These are phyloP conservation scores for Claviceps monticola DNA, from an alignment of 2,329 filamentous ascomycete species.

Conservation along the genomic window DNA sequence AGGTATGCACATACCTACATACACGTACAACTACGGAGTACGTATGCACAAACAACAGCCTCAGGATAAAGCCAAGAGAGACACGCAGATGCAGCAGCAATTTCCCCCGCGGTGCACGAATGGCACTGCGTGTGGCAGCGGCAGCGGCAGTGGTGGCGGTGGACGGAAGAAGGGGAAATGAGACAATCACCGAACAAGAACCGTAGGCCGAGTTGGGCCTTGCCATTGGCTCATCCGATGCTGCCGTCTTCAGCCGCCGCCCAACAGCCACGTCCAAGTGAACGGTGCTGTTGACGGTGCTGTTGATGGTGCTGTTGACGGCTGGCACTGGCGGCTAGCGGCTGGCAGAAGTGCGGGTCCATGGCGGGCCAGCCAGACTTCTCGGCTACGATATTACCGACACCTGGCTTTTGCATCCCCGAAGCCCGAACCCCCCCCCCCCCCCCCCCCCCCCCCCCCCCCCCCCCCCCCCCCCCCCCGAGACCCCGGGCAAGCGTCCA, in stretches of 20 bases:
- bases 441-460: neutral
- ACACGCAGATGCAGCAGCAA: neutral
- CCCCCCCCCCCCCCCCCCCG: neutral
- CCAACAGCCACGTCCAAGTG: slow-evolving; percentile 1
- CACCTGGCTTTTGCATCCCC: neutral
- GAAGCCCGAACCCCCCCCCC: neutral
- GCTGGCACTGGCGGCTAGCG: neutral
- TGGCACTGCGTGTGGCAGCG: neutral
- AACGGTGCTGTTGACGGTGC: neutral
- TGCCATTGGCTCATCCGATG: slow-evolving; percentile 1
- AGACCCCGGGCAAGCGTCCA: neutral
- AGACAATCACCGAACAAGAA: neutral
- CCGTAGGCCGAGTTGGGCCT: neutral
- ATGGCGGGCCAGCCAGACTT: neutral
- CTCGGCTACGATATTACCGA: neutral
- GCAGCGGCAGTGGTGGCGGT: neutral
- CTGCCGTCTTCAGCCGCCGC: slow-evolving; percentile 1
- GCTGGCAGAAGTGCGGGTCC: neutral
- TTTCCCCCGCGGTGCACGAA: neutral
- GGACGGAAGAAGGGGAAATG: neutral
- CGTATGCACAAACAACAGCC: no score
- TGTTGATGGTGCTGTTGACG: neutral
- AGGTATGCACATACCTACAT: no score
- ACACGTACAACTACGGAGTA: no score
- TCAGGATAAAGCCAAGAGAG: neutral